Evolutionary conservation across 345 rosid species (phyloP), one percentile per base, ranked within the genome.

Genomic region (Salix suchowensis): DNA sequence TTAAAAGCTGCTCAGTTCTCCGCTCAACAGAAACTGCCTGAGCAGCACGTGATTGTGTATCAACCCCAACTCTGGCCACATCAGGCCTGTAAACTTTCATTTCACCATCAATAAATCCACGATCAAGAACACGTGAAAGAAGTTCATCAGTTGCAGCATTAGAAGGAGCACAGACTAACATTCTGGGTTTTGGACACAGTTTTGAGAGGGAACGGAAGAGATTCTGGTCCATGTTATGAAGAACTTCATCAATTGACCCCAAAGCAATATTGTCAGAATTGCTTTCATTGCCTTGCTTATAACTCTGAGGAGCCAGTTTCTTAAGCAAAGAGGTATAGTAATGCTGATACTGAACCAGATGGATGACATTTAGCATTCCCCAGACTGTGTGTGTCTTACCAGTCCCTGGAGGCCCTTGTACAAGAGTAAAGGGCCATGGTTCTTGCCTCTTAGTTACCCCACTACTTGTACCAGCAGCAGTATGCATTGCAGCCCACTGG

Each of bases 81-180:
- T 96, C 99, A 65, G 99, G 99, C 50, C 93, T 85, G 82, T 96
- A 96, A 68, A 93, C 90, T 83, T 94, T 93, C 99, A 96, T 96
- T 88, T 96, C 99, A 65, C 99, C 99, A 81, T 96, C 99, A 83
- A 96, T 90, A 76, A 96, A 96, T 68, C 99, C 99, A 34, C 99
- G 98, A 85, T 90, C 99, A 65, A 96, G 99, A 77, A 93, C 98
- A 70, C 99, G 99, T 3, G 99, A 74, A 52, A 96, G 93, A 78
- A 96, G 98, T 81, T 96, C 99, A 84, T 96, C 99, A 11, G 98
- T 96, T 75, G 99, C 99, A 74, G 99, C 99, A 90, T 93, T 96
- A 65, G 99, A 96, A 81, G 99, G 99, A 78, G 99, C 99, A 89
- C 99, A 96, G 42, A 96, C 99, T 48, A 96, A 85, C 99, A 96